Evolutionary conservation across 1,284 basidiomycete species (phyloP).

Genomic region (Porogramme epimiltina): DNA sequence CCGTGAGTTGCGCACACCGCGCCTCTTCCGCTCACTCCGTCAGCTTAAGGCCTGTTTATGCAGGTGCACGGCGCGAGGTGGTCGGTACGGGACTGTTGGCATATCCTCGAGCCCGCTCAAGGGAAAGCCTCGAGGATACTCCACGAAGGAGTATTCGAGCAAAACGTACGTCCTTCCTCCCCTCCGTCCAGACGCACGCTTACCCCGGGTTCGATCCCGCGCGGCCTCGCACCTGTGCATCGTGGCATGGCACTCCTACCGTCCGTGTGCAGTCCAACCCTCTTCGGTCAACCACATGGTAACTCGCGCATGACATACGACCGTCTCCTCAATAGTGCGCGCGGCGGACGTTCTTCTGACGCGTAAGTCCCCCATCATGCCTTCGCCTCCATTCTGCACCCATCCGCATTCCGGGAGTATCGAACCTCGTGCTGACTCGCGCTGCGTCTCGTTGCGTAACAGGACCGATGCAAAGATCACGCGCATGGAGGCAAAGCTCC

Average conservation of each 20-base stretch:
- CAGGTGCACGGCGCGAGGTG: too few relatives aligned
- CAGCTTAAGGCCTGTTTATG: too few relatives aligned
- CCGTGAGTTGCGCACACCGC: too few relatives aligned
- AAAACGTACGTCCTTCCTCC: slow-evolving; percentile 65
- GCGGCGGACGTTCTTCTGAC: slow-evolving; percentile 48
- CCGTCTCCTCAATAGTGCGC: slow-evolving; percentile 61
- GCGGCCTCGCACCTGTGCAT: slow-evolving; percentile 14
- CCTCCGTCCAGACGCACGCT: slow-evolving; percentile 35
- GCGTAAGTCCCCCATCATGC: slow-evolving; percentile 50
- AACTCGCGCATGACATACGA: slow-evolving; percentile 17
- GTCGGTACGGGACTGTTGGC: too few relatives aligned
- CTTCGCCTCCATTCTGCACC: neutral
- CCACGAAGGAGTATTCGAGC: slow-evolving; percentile 85
- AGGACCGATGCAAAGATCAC: slow-evolving; percentile 91
- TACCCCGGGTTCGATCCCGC: slow-evolving; percentile 48
- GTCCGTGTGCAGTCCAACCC: slow-evolving; percentile 17
- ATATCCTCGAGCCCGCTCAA: slow-evolving; percentile 81
- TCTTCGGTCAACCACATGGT: slow-evolving; percentile 4
- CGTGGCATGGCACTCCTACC: slow-evolving; percentile 14
- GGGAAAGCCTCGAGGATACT: slow-evolving; percentile 94
- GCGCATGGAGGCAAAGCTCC: slow-evolving; percentile 92
- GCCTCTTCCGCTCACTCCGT: too few relatives aligned
- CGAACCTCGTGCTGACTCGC: neutral
- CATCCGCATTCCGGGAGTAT: neutral
- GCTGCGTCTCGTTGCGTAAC: neutral